phyloP scores from a whole-genome alignment of 2,329 filamentous ascomycete genomes.

The Elsinoe fawcettii region DNA sequence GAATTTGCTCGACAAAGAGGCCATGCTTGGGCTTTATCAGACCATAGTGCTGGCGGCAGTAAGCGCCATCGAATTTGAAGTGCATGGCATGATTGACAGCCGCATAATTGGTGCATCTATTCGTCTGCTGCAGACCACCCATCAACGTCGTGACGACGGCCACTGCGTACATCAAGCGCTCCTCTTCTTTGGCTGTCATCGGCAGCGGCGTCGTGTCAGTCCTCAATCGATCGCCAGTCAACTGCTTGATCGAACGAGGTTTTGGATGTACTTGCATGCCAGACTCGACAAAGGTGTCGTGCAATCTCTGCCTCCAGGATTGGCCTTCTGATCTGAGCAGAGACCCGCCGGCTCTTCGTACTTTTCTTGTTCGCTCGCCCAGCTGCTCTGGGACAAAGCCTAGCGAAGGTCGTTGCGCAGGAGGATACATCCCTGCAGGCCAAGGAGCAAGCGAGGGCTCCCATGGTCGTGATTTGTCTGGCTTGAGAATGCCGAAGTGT shows the following conservation, averaged over 20 bases:
- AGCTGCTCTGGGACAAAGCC: neutral
- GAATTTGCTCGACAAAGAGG: constrained; percentile 41
- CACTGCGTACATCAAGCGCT: constrained; percentile 28
- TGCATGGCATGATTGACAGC: constrained; percentile 34
- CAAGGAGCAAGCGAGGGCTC: neutral
- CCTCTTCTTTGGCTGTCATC: constrained; percentile 22
- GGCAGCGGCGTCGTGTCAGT: constrained; percentile 15
- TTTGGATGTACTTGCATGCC: neutral
- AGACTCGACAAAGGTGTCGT: neutral
- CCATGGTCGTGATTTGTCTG: neutral
- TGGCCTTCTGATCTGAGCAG: neutral
- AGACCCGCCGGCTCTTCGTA: neutral
- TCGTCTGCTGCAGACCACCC: constrained; percentile 29
- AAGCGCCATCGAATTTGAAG: constrained; percentile 31
- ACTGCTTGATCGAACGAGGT: neutral
- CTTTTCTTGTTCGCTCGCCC: neutral
- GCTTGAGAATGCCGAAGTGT: neutral
- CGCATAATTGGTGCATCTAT: constrained; percentile 32
- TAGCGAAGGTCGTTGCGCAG: neutral
- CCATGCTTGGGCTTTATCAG: constrained; percentile 22
- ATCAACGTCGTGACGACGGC: constrained; percentile 28
- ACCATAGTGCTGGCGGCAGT: constrained; percentile 34
- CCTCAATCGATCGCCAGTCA: constrained; percentile 21
- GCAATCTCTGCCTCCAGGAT: neutral
- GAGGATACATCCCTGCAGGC: neutral